These are phyloP conservation scores for Clavulina sp. DNA, from an alignment of 768 basidiomycete species.

Conservation along the genomic window DNA sequence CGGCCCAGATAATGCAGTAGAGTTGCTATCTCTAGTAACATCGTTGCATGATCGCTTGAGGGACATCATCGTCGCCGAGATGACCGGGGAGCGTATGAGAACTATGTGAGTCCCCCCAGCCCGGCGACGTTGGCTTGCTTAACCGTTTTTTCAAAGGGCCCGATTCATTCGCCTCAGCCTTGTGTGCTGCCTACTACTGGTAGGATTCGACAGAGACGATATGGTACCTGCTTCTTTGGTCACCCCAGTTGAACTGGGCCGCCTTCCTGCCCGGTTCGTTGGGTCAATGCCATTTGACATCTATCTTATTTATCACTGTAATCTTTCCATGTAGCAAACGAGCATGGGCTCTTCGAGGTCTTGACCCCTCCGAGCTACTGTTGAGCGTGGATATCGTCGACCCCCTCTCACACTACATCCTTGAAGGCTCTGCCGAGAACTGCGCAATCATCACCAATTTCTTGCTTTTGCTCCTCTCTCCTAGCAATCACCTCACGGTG, in stretches of 20 bases:
- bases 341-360: not conserved
- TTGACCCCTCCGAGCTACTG: constrained; percentile 12
- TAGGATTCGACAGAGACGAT: constrained; percentile 41
- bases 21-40: constrained; percentile 34
- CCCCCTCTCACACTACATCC: constrained; percentile 35
- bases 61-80: constrained; percentile 19
- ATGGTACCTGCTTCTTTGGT: constrained; percentile 33
- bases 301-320: not conserved
- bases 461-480: constrained; percentile 38
- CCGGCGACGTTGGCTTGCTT: constrained; percentile 11
- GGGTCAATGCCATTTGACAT: not conserved
- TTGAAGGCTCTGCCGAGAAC: constrained; percentile 31
- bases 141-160: constrained; percentile 7
- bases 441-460: constrained; percentile 42
- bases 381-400: constrained; percentile 39
- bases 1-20: constrained; percentile 38
- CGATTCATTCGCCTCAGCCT: constrained; percentile 44
- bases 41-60: constrained; percentile 30
- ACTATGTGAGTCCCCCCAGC: not conserved
- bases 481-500: constrained; percentile 41
- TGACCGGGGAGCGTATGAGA: constrained; percentile 15
- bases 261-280: constrained; percentile 38
- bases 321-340: not conserved
- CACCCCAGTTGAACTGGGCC: constrained; percentile 27
- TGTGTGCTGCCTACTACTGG: constrained; percentile 41